Evolutionary conservation across 257 asterid species (phyloP).

Genomic region (Knoxia roxburghii): DNA sequence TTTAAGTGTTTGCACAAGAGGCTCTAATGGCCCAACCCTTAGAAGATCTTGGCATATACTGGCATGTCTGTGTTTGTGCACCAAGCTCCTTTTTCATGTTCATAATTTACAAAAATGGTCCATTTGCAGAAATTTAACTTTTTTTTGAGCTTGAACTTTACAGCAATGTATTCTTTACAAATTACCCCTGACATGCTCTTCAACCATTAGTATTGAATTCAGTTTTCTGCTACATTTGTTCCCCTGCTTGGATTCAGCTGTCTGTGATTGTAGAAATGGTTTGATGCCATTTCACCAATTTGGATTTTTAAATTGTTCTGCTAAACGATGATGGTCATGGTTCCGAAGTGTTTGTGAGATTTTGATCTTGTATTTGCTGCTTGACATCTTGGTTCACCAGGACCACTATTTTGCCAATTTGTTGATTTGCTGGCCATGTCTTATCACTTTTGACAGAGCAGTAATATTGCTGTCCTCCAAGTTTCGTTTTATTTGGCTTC

Average conservation of each 20-base stretch:
- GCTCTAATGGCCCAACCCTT: no score
- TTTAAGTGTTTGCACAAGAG: no score
- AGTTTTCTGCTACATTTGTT: neutral
- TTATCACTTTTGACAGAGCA: neutral
- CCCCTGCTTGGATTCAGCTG: neutral
- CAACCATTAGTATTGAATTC: neutral
- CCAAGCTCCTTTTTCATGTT: no score
- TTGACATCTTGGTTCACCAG: neutral
- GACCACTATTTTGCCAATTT: neutral
- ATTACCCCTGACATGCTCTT: neutral
- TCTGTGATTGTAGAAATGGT: neutral
- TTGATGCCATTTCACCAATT: neutral
- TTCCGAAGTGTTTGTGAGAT: neutral
- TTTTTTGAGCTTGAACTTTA: no score
- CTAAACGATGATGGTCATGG: neutral
- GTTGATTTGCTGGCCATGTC: neutral
- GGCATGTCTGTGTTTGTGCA: no score
- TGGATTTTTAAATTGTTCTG: neutral
- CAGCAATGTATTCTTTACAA: no score
- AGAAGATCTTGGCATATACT: no score
- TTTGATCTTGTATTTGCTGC: neutral
- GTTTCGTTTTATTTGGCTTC: neutral
- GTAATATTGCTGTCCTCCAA: neutral
- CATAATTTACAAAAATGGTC: constrained; percentile 1
- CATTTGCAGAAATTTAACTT: neutral